These are phyloP conservation scores for Penicillium nordicum DNA, from an alignment of 2,329 filamentous ascomycete genomes.

Conservation along the genomic window DNA sequence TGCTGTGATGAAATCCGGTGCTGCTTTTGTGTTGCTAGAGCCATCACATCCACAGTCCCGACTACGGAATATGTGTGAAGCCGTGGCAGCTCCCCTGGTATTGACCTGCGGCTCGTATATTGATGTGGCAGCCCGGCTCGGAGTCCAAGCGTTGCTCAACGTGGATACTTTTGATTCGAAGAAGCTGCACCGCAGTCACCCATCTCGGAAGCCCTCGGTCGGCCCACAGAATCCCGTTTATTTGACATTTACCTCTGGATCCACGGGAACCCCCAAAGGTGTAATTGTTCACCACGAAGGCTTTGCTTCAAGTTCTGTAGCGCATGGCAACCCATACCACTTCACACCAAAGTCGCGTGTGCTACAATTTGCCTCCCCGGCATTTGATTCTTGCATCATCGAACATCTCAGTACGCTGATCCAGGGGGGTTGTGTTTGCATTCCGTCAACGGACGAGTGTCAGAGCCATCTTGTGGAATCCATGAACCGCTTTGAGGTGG, in stretches of 20 bases:
- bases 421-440: slow-evolving; percentile 16
- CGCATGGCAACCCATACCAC: slow-evolving; percentile 12
- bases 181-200: not conserved
- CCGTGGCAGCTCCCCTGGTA: not conserved
- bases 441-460: slow-evolving; percentile 10
- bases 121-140: not conserved
- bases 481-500: slow-evolving; percentile 41
- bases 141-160: not conserved
- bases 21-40: slow-evolving; percentile 25
- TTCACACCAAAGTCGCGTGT: slow-evolving; percentile 5
- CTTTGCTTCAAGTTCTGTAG: slow-evolving; percentile 7
- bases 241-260: slow-evolving; percentile 55
- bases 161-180: not conserved
- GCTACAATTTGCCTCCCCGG: slow-evolving; percentile 6
- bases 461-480: slow-evolving; percentile 42
- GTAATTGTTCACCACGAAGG: slow-evolving; percentile 7
- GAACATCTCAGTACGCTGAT: slow-evolving; percentile 16
- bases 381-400: slow-evolving; percentile 6
- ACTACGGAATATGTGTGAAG: not conserved
- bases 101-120: not conserved
- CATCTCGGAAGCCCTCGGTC: not conserved
- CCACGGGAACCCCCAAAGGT: slow-evolving; percentile 20
- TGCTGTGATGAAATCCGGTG: slow-evolving; percentile 30
- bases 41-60: not conserved
- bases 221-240: slow-evolving; percentile 42